These are phyloP conservation scores for Suhomyces ambrosiae DNA, from an alignment of 1,139 yeast species.

Conservation along the genomic window DNA sequence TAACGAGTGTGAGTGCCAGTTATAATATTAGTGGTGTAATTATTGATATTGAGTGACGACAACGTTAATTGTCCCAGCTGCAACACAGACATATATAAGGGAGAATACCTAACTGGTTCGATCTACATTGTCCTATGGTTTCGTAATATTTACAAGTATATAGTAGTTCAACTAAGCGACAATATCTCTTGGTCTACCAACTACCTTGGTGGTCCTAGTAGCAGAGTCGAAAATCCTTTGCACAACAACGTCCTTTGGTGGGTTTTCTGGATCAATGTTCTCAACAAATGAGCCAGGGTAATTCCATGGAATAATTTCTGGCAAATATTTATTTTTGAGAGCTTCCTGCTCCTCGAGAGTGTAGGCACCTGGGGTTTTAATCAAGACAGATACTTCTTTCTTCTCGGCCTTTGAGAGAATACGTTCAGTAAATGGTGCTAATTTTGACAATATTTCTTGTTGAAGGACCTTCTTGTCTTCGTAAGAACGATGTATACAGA, in stretches of 20 bases:
- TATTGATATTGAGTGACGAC: too few relatives aligned
- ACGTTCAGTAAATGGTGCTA: slow-evolving; percentile 26
- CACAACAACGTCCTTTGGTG: slow-evolving; percentile 37
- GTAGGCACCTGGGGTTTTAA: slow-evolving; percentile 42
- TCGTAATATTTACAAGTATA: slow-evolving; percentile 7
- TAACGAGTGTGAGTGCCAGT: too few relatives aligned
- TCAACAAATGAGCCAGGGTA: slow-evolving; percentile 40
- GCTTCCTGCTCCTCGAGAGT: slow-evolving; percentile 24
- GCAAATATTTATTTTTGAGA: slow-evolving; percentile 32
- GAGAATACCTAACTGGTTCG: too few relatives aligned
- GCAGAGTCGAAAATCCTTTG: slow-evolving; percentile 37
- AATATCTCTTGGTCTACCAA: slow-evolving; percentile 45
- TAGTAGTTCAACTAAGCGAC: slow-evolving; percentile 17
- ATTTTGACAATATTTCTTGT: slow-evolving; percentile 21
- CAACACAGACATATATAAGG: too few relatives aligned
- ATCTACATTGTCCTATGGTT: background rate
- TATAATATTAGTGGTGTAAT: too few relatives aligned
- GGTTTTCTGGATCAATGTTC: slow-evolving; percentile 29
- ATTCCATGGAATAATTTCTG: slow-evolving; percentile 36
- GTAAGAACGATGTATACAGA: slow-evolving; percentile 24
- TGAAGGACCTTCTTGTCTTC: slow-evolving; percentile 24
- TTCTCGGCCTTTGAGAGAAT: slow-evolving; percentile 31
- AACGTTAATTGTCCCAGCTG: too few relatives aligned
- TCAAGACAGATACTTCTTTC: slow-evolving; percentile 26
- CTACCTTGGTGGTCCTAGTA: slow-evolving; percentile 28